phyloP scores from a whole-genome alignment of 2,329 filamentous ascomycete species.

The Cordyceps militaris region DNA sequence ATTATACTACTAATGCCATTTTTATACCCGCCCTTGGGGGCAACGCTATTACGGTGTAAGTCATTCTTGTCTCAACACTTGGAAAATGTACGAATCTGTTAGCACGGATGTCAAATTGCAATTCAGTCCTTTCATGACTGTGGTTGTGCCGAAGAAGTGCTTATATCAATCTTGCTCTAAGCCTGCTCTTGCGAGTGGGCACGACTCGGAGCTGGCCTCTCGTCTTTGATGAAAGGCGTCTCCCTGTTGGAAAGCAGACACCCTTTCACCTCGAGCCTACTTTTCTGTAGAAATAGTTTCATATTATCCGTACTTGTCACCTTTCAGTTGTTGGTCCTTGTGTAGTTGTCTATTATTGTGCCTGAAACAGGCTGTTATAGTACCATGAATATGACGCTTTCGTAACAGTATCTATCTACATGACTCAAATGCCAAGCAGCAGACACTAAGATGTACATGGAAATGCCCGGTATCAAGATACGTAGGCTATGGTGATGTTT shows the following conservation, averaged over 20 bases:
- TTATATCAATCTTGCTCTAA: conserved; percentile 54
- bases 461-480: not conserved
- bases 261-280: not conserved
- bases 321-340: not conserved
- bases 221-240: conserved; percentile 14
- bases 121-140: conserved; percentile 77
- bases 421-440: no score
- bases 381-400: no score
- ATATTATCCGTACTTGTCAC: not conserved
- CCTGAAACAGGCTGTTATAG: no score
- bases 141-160: conserved; percentile 99
- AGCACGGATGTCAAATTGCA: conserved; percentile 99
- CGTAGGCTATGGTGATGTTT: not conserved
- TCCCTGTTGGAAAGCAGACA: conserved; percentile 9
- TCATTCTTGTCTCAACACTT: not conserved
- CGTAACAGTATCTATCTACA: no score
- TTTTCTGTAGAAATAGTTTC: not conserved
- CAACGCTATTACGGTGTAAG: not conserved
- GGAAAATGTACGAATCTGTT: conserved; percentile 1
- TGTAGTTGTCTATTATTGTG: not conserved
- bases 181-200: conserved; percentile 10
- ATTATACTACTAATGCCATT: conserved; percentile 12
- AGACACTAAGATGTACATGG: not conserved
- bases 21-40: not conserved
- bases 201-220: conserved; percentile 20